Base-by-base conservation (phyloP, 2,329 filamentous ascomycete genomes). In the Beauveria pseudobassiana region DNA sequence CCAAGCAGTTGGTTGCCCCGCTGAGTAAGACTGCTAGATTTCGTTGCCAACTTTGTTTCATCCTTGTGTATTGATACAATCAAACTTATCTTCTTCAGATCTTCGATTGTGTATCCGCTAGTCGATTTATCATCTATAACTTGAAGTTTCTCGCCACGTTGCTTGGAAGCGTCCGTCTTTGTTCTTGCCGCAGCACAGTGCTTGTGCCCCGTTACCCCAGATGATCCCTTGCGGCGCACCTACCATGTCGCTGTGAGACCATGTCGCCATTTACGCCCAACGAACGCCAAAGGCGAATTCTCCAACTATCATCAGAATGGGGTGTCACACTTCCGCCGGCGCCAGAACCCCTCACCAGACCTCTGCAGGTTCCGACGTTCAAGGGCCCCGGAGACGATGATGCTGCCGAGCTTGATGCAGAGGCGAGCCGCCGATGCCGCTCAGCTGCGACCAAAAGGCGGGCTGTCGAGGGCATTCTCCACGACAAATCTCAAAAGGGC, bases 381-480 rank as follows among this genome's bases (percentile, higher is more conserved):
- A 76, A 77, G 55, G 78, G 76, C 1, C 68, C 79, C 0, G 74
- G 75, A 59, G 83, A 85, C 65, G 80, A 85, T 55, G 69, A 75
- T 28, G 70, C 74, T 3, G 82, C 82, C n/a, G 83, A 86, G 81
- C 40, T 73, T 85, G 34, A 73, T 86, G 59, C 79, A 80, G 65
- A 76, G 76, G 26, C 77, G 78, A 56, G 73, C 73, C 2, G 66
- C 69, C 10, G 74, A 76, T 43, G 64, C 71, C 9, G 69, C 74
- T 30, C 73, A 72, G 58, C 64, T 68, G 5, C 72, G 75, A 8
- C 72, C 73, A 60, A 79, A 77, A 63, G 74, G 72, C 60, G 70
- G 73, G 5, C 69, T 80, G 3, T 74, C 76, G 1, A 65, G 73
- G 38, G 73, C 75, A 10, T 75, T 76, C 52, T 76, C 74, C 1